Evolutionary conservation across 768 basidiomycete species (phyloP).

Genomic region (Amanita brunnescens): DNA sequence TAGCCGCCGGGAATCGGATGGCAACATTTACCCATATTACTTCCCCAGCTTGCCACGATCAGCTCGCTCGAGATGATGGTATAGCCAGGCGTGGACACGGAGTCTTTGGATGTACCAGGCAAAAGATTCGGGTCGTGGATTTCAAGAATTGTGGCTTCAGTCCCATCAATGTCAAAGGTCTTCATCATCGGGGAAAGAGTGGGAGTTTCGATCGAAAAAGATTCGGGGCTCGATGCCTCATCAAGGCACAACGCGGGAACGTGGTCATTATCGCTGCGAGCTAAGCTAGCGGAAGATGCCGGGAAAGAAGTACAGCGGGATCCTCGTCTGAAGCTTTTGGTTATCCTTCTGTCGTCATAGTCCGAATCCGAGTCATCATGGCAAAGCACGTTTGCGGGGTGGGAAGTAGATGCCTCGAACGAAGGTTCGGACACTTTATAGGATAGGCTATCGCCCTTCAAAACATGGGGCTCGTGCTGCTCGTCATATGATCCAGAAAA

Average conservation of each 20-base stretch:
- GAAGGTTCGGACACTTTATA: not conserved
- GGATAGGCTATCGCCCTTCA: too few relatives aligned
- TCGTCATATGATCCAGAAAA: conserved; percentile 2
- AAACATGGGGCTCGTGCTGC: not conserved
- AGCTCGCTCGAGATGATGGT: not conserved
- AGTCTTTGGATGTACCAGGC: not conserved
- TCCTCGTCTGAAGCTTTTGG: not conserved
- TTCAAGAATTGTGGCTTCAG: not conserved
- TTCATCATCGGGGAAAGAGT: not conserved
- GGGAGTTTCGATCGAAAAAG: not conserved
- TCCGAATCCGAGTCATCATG: not conserved
- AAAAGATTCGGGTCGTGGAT: too few relatives aligned
- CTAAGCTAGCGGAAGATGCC: not conserved
- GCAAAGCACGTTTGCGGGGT: not conserved
- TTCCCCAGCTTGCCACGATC: conserved; percentile 1
- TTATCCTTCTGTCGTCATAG: not conserved
- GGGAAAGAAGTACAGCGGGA: not conserved
- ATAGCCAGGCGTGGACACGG: not conserved
- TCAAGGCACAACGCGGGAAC: not conserved
- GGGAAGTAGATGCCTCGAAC: not conserved
- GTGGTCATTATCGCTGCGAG: not conserved
- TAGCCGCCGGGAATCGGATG: not conserved
- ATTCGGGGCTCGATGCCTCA: not conserved
- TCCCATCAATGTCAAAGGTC: not conserved
- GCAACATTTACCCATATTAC: not conserved